Conservation (phyloP, 2,329 filamentous ascomycete species). For the Ophiocordyceps robertsii region DNA sequence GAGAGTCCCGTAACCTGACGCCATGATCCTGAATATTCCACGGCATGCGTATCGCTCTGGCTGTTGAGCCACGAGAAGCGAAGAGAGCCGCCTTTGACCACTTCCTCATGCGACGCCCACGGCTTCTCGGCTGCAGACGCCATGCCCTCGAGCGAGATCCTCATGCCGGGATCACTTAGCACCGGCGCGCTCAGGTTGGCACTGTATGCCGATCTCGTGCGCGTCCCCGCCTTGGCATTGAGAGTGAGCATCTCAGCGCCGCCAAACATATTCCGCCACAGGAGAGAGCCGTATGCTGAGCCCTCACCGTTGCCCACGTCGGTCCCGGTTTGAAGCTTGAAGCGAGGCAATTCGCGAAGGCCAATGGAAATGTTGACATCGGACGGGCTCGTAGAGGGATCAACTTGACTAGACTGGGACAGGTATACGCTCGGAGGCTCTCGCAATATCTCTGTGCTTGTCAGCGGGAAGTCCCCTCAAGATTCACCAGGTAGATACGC, state of each 20-base stretch:
- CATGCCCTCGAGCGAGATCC: conserved; percentile 66
- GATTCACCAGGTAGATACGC: conserved; percentile 14
- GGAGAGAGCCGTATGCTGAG: conserved; percentile 76
- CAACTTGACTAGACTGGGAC: conserved; percentile 56
- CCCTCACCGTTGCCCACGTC: conserved; percentile 90
- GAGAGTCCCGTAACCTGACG: conserved; percentile 74
- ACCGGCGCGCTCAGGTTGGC: conserved; percentile 75
- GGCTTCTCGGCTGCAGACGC: conserved; percentile 77
- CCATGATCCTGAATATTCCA: conserved; percentile 75
- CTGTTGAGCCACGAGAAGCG: conserved; percentile 62
- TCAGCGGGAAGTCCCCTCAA: conserved; percentile 11
- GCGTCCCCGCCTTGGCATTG: conserved; percentile 77
- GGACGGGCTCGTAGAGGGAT: conserved; percentile 56
- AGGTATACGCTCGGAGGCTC: conserved; percentile 71
- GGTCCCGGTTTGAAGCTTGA: conserved; percentile 87
- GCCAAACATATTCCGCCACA: conserved; percentile 86
- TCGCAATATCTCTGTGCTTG: conserved; percentile 64
- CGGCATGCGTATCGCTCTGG: conserved; percentile 55
- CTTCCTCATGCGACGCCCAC: conserved; percentile 91
- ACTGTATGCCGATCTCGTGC: conserved; percentile 84
- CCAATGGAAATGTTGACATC: conserved; percentile 77
- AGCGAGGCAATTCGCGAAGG: conserved; percentile 67
- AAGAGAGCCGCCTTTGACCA: conserved; percentile 61
- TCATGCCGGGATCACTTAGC: conserved; percentile 68
- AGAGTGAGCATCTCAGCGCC: conserved; percentile 82